phyloP scores from a whole-genome alignment of 345 rosid genomes.

The Eucalyptus brandiana region DNA sequence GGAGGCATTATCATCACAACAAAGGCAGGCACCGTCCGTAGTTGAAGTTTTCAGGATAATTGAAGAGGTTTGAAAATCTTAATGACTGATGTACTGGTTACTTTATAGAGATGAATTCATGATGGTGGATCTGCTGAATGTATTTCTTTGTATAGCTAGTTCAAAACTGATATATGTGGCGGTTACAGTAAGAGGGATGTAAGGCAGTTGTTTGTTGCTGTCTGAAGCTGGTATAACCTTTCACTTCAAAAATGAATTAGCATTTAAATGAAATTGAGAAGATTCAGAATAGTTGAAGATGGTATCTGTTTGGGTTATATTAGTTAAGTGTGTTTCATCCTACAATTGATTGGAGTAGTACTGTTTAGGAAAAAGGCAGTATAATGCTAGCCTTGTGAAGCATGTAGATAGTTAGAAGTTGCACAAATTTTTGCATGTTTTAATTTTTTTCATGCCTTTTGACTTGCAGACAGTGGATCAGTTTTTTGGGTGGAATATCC shows the following conservation, averaged over 20 bases:
- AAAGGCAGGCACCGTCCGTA: slow-evolving; percentile 75
- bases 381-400: background rate
- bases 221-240: background rate
- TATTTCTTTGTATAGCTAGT: background rate
- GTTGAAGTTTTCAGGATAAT: slow-evolving; percentile 94
- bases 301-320: background rate
- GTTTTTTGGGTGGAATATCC: slow-evolving; percentile 77
- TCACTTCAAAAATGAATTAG: background rate
- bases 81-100: background rate
- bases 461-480: slow-evolving; percentile 87
- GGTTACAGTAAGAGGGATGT: background rate
- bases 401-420: background rate
- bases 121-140: background rate
- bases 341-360: background rate
- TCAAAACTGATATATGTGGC: background rate
- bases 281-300: background rate
- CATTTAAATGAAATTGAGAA: background rate
- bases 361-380: background rate
- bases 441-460: background rate
- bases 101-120: background rate
- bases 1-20: slow-evolving; percentile 92
- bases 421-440: background rate
- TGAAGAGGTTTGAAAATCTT: slow-evolving; percentile 61
- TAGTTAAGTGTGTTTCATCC: background rate
- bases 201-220: background rate